A percentile compares a stretch with the other conserved stretches of the same genome.
Conservation (phyloP, 306 rosid genomes). For the Vigna angularis region DNA sequence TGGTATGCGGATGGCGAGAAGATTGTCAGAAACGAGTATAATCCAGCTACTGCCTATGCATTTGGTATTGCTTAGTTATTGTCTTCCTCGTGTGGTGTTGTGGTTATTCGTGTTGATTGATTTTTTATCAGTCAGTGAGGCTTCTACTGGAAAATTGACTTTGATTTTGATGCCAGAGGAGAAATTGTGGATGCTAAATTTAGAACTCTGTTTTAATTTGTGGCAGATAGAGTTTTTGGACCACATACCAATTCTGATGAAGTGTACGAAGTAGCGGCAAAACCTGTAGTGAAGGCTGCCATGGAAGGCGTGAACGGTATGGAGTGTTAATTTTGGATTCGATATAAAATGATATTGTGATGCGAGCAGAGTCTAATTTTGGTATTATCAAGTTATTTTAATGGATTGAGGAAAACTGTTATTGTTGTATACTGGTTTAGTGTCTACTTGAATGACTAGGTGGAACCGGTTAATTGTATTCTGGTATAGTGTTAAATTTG, state of each 20-base stretch:
- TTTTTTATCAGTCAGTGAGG: slow-evolving; percentile 20
- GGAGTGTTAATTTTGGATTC: slow-evolving; percentile 31
- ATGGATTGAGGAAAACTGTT: slow-evolving; percentile 19
- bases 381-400: slow-evolving; percentile 7
- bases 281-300: slow-evolving; percentile 95
- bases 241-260: slow-evolving; percentile 78
- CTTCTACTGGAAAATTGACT: slow-evolving; percentile 19
- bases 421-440: not conserved
- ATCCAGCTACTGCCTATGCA: slow-evolving; percentile 93
- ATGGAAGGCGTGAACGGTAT: slow-evolving; percentile 99
- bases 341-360: not conserved
- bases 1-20: slow-evolving; percentile 98
- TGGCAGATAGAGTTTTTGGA: slow-evolving; percentile 97
- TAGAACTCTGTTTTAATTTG: slow-evolving; percentile 45
- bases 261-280: slow-evolving; percentile 97
- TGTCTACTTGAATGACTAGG: slow-evolving; percentile 23
- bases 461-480: not conserved
- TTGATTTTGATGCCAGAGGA: slow-evolving; percentile 26
- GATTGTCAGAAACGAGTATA: slow-evolving; percentile 88
- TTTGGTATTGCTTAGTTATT: slow-evolving; percentile 69
- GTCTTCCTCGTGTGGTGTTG: slow-evolving; percentile 1
- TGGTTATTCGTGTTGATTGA: slow-evolving; percentile 13
- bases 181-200: slow-evolving; percentile 41
- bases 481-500: slow-evolving; percentile 38
- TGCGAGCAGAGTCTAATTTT: slow-evolving; percentile 30